Evolutionary conservation across 106 monocot species (phyloP).

Genomic region (Dioscorea zingiberensis): DNA sequence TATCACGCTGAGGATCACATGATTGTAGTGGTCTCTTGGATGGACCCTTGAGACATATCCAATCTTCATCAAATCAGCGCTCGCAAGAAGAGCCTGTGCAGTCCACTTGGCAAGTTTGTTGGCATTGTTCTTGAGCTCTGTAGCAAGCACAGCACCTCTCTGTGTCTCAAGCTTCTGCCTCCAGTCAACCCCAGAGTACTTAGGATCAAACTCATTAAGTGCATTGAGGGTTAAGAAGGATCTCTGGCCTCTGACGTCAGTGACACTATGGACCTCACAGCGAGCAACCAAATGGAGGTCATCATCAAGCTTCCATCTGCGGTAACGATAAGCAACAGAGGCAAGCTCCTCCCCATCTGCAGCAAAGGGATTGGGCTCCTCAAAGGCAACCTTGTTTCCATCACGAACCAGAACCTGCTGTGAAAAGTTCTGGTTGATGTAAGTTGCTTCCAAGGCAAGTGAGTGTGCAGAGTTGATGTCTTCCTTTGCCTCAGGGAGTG

Average conservation of each 20-base stretch:
- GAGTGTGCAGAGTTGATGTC: conserved; percentile 92
- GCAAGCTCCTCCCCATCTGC: conserved; percentile 73
- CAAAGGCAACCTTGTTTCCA: conserved; percentile 75
- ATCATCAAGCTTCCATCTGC: conserved; percentile 93
- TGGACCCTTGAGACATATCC: conserved; percentile 89
- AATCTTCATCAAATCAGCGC: conserved; percentile 94
- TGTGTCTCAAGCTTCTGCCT: conserved; percentile 98
- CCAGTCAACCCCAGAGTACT: conserved; percentile 91
- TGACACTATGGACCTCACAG: conserved; percentile 77
- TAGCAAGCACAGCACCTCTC: conserved; percentile 92
- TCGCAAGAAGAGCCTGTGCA: conserved; percentile 77
- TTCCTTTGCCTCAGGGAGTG: conserved; percentile 85
- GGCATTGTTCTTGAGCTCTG: conserved; percentile 94
- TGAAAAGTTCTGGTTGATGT: conserved; percentile 94
- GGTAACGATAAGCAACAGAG: conserved; percentile 79
- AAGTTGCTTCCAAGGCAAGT: conserved; percentile 79
- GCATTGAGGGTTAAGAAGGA: conserved; percentile 87
- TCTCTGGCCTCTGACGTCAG: conserved; percentile 64
- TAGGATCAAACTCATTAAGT: conserved; percentile 89
- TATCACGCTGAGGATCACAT: conserved; percentile 75
- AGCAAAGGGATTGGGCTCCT: conserved; percentile 87
- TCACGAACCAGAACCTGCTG: conserved; percentile 88
- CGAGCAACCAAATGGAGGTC: conserved; percentile 74
- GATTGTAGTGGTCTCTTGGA: conserved; percentile 80
- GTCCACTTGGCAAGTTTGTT: conserved; percentile 98